Conservation (phyloP, 1,284 basidiomycete species). For the Ceratobasidium sp. region DNA sequence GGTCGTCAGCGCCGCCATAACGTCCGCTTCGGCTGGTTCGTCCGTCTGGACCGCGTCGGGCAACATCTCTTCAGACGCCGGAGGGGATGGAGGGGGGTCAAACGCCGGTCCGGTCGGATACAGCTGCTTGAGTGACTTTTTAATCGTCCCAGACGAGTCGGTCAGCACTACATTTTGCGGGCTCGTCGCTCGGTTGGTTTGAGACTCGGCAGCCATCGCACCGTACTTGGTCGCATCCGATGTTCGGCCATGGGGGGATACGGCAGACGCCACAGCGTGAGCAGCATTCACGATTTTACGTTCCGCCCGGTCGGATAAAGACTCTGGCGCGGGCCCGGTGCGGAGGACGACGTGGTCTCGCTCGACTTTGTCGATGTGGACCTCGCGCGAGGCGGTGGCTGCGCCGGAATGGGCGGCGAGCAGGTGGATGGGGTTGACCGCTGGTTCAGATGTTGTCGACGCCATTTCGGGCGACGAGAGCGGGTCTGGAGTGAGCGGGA, state of each 20-base stretch:
- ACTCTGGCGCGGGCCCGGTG: constrained; percentile 25
- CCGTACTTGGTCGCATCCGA: constrained; percentile 43
- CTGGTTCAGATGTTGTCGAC: constrained; percentile 7
- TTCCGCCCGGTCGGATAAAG: constrained; percentile 24
- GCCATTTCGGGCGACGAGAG: not conserved
- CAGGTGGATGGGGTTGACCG: constrained; percentile 30
- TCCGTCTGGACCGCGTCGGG: constrained; percentile 4
- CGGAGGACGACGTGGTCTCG: constrained; percentile 27
- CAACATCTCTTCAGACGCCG: constrained; percentile 33
- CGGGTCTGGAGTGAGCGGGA: not conserved
- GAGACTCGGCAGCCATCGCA: constrained; percentile 17
- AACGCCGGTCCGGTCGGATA: constrained; percentile 36
- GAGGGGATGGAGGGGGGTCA: constrained; percentile 34
- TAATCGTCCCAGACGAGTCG: constrained; percentile 29
- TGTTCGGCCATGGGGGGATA: constrained; percentile 11
- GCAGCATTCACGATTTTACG: constrained; percentile 19
- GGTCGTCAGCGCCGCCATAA: constrained; percentile 13
- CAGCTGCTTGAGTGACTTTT: constrained; percentile 34
- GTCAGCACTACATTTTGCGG: constrained; percentile 23
- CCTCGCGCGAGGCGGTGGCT: constrained; percentile 38
- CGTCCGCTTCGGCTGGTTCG: constrained; percentile 17
- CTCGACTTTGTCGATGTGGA: constrained; percentile 37
- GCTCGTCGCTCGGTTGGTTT: constrained; percentile 17
- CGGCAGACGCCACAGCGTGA: constrained; percentile 12
- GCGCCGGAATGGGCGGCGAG: constrained; percentile 20